A percentile compares a stretch with the other conserved stretches of the same genome.
phyloP scores from a whole-genome alignment of 495 filamentous ascomycete species.

The Trichoderma orchidacearum region DNA sequence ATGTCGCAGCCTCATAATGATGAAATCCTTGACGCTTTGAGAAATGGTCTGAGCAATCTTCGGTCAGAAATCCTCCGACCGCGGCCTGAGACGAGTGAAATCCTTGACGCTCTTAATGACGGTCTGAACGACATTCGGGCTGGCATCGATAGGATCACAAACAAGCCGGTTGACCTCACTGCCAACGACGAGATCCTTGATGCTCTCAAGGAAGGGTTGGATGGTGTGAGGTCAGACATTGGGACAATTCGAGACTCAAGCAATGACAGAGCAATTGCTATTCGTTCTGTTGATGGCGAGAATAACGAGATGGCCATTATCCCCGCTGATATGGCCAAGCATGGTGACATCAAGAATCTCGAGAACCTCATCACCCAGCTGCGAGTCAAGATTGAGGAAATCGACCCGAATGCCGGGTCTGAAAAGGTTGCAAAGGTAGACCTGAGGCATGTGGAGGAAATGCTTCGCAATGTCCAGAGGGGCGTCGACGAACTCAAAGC shows the following conservation, averaged over 20 bases:
- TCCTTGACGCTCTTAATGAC: slow-evolving; percentile 73
- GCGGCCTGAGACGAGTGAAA: slow-evolving; percentile 48
- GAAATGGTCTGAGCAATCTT: slow-evolving; percentile 54
- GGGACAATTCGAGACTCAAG: slow-evolving; percentile 49
- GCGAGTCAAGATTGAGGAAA: slow-evolving; percentile 67
- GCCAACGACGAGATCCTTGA: slow-evolving; percentile 77
- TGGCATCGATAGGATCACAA: slow-evolving; percentile 62
- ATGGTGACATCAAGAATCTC: slow-evolving; percentile 67
- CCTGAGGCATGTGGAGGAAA: slow-evolving; percentile 22
- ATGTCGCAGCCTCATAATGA: slow-evolving; percentile 22
- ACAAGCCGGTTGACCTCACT: slow-evolving; percentile 68
- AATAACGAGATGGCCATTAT: slow-evolving; percentile 17
- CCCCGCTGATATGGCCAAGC: slow-evolving; percentile 32
- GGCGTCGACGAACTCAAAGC: slow-evolving; percentile 47
- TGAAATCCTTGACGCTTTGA: slow-evolving; percentile 55
- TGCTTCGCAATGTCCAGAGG: slow-evolving; percentile 34
- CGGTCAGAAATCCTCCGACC: slow-evolving; percentile 48
- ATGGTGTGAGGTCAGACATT: slow-evolving; percentile 59
- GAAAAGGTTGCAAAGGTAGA: slow-evolving; percentile 30
- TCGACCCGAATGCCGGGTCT: slow-evolving; percentile 37
- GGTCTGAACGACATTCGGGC: slow-evolving; percentile 59
- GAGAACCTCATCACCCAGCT: slow-evolving; percentile 72
- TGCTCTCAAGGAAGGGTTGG: slow-evolving; percentile 66
- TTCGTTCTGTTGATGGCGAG: slow-evolving; percentile 24
- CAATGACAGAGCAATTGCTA: slow-evolving; percentile 43